Conservation (phyloP, 116 monocot species). For the Trichopus zeylanicus region DNA sequence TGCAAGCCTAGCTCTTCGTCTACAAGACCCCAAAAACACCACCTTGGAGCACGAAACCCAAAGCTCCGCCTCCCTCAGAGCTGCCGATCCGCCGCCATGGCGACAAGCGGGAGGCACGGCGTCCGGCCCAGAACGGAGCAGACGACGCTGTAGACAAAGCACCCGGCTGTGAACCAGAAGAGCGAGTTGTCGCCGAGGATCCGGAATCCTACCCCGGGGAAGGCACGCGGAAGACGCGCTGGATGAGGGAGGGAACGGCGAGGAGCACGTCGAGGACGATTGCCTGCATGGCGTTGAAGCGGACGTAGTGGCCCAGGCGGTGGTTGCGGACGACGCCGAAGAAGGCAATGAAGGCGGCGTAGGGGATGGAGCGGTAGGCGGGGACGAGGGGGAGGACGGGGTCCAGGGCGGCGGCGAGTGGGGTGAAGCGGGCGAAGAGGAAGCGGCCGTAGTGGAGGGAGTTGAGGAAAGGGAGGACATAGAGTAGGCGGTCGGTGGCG, state of each 20-base stretch:
- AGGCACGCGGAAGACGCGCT: slow-evolving; percentile 51
- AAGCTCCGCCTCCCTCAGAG: slow-evolving; percentile 15
- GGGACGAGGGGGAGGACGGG: slow-evolving; percentile 47
- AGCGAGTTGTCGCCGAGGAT: slow-evolving; percentile 41
- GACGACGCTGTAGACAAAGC: slow-evolving; percentile 51
- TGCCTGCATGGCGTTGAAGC: slow-evolving; percentile 94
- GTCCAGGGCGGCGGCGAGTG: slow-evolving; percentile 24
- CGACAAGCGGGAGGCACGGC: slow-evolving; percentile 69
- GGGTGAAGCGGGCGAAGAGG: slow-evolving; percentile 53
- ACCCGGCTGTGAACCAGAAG: slow-evolving; percentile 37
- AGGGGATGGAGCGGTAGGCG: slow-evolving; percentile 58
- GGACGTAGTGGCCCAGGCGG: slow-evolving; percentile 39
- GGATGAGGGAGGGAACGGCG: slow-evolving; percentile 59
- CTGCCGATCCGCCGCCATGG: slow-evolving; percentile 66
- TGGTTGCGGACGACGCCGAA: slow-evolving; percentile 75
- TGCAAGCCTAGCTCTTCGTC: no score
- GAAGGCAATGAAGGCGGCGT: slow-evolving; percentile 70
- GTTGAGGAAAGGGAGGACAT: slow-evolving; percentile 77
- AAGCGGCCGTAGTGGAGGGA: slow-evolving; percentile 78
- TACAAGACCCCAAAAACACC: no score
- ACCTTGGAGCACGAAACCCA: neutral
- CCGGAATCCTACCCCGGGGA: slow-evolving; percentile 37
- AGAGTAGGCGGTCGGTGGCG: slow-evolving; percentile 61
- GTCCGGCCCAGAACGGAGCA: slow-evolving; percentile 60
- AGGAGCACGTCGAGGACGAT: slow-evolving; percentile 85